Evolutionary conservation across 1,284 basidiomycete species (phyloP).

Genomic region (Pseudozyma flocculosa): DNA sequence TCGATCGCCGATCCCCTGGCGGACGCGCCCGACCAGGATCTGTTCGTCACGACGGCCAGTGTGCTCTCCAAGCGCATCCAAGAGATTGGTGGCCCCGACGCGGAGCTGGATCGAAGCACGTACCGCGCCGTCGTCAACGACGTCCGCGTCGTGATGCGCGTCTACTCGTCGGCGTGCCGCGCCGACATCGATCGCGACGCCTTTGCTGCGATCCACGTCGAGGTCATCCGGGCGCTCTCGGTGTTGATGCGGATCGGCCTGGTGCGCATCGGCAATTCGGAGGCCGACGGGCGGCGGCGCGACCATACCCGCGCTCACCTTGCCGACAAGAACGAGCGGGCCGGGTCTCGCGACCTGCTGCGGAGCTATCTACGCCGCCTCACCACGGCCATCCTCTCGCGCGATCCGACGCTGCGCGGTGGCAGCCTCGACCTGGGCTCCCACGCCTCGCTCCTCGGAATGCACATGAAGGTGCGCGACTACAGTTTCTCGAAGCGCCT

Average conservation of each 20-base stretch:
- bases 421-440: slow-evolving; percentile 9
- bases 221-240: slow-evolving; percentile 14
- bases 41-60: slow-evolving; percentile 17
- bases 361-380: slow-evolving; percentile 19
- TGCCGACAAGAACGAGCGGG: slow-evolving; percentile 16
- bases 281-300: slow-evolving; percentile 4
- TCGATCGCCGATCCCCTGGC: not conserved
- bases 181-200: slow-evolving; percentile 10
- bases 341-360: slow-evolving; percentile 14
- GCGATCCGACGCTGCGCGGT: slow-evolving; percentile 18
- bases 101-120: slow-evolving; percentile 9
- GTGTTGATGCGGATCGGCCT: slow-evolving; percentile 12
- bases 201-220: slow-evolving; percentile 9
- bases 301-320: slow-evolving; percentile 13
- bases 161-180: slow-evolving; percentile 12
- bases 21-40: slow-evolving; percentile 14
- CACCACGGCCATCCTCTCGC: slow-evolving; percentile 13
- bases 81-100: not conserved
- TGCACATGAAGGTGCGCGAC: slow-evolving; percentile 23
- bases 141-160: slow-evolving; percentile 12
- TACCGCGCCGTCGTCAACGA: slow-evolving; percentile 16
- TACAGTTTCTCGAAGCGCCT: slow-evolving; percentile 22
- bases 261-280: slow-evolving; percentile 6
- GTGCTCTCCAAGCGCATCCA: slow-evolving; percentile 16
- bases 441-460: slow-evolving; percentile 26